Evolutionary conservation across 2,329 filamentous ascomycete species (phyloP).

Genomic region (Colletotrichum destructivum): DNA sequence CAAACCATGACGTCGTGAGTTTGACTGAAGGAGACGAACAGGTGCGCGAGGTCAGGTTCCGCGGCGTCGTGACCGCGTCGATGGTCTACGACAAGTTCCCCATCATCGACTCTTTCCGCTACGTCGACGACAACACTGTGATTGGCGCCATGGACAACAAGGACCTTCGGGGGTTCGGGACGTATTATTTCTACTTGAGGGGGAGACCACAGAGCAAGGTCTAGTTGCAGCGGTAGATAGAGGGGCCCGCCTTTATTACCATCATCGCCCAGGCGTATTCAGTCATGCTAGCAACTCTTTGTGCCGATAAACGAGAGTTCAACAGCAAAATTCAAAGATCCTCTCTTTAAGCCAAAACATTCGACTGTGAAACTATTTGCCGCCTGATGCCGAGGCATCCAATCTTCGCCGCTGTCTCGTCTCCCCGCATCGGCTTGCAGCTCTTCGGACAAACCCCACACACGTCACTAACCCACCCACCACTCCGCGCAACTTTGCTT

Average conservation of each 20-base stretch:
- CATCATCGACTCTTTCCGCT: slow-evolving; percentile 51
- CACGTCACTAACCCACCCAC: neutral
- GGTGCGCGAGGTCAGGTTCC: slow-evolving; percentile 46
- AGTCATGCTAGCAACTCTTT: no score
- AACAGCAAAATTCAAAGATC: no score
- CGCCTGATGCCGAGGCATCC: slow-evolving; percentile 8
- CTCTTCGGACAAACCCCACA: slow-evolving; percentile 6
- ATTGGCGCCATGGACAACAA: slow-evolving; percentile 49
- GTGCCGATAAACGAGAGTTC: no score
- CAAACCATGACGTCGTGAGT: no score
- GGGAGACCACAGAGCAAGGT: slow-evolving; percentile 11
- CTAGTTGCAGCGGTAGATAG: neutral
- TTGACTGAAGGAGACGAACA: slow-evolving; percentile 11
- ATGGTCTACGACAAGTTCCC: slow-evolving; percentile 51
- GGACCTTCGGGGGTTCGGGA: slow-evolving; percentile 32
- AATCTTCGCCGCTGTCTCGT: neutral
- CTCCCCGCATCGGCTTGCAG: slow-evolving; percentile 1
- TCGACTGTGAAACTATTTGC: neutral
- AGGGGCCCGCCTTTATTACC: no score
- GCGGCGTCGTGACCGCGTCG: slow-evolving; percentile 47
- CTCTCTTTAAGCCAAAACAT: neutral
- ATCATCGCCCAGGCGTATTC: no score
- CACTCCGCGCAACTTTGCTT: neutral
- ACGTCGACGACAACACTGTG: slow-evolving; percentile 47
- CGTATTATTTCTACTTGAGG: slow-evolving; percentile 48